Base-by-base conservation (phyloP, 2,329 filamentous ascomycete species). In the Aspergillus cejpii region DNA sequence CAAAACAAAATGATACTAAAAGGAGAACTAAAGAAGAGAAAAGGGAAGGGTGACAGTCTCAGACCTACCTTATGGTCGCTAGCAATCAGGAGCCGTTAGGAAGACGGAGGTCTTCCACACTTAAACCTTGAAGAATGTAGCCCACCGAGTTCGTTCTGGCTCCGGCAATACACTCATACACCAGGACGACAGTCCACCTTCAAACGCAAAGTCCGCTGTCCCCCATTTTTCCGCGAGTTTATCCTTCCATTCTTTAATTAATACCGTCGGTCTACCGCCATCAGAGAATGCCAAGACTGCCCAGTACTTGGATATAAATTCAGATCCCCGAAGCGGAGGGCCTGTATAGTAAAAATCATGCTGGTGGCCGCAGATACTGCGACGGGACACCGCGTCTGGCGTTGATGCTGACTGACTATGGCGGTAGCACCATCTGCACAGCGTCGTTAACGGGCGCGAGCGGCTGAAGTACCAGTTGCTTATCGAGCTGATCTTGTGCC, bases 241-340 rank as follows among this genome's bases (percentile, higher is more conserved):
- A 24, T 49, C 39, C 43, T 49, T 46, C 47, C 43, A 49, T 20
- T 49, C 47, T 14, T 46, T 40, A 2, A 49, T 33, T 43, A 43
- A 49, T 19, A 39, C 21, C 5, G 15, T 15, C 11, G 19, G 28
- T 14, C 21, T 43, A n/a, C n/a, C 15, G 2, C 47, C 47, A 28
- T 33, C 28, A 11, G 24, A 24, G 14, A 6, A 4, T 8, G 7
- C 28, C 14, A 31, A 15, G n/a, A 15, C n/a, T 15, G 10, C 17
- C 28, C 14, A 14, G n/a, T 15, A 12, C 14, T 31, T 15, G 2
- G 28, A 15, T 4, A 31, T 15, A 15, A 12, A 15, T 15, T 31
- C 28, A 15, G 14, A 15, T 8, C 6, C 6, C 28, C 2, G 28
- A 15, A 29, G 28, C 28, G 28, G 28, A 6, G n/a, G 3, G n/a